Conservation (phyloP, 2,329 filamentous ascomycete species). For the Pseudocercospora ulei region DNA sequence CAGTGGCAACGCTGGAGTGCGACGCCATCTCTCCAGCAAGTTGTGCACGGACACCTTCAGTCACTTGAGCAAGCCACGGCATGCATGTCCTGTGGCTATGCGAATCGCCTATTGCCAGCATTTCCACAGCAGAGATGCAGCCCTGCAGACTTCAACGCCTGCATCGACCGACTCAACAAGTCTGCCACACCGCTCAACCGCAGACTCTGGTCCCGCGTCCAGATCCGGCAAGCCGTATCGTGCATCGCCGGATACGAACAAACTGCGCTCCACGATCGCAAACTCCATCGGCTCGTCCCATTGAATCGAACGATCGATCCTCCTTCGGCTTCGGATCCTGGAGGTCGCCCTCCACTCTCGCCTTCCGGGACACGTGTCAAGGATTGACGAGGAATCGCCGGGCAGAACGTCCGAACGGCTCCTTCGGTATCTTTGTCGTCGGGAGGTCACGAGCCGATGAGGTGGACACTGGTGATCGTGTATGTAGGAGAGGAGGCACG, state of each 20-base stretch:
- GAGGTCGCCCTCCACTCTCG: too few relatives aligned
- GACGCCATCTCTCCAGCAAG: conserved; percentile 29
- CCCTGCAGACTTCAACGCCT: conserved; percentile 37
- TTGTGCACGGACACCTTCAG: conserved; percentile 28
- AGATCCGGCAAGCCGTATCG: conserved; percentile 25
- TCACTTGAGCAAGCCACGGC: conserved; percentile 26
- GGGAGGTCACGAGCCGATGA: not conserved
- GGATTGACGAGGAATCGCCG: too few relatives aligned
- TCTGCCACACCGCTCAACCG: conserved; percentile 33
- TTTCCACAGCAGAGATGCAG: conserved; percentile 45
- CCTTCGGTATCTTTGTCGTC: conserved; percentile 26
- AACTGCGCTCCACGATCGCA: not conserved
- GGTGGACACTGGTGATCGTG: not conserved
- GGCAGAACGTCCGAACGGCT: too few relatives aligned
- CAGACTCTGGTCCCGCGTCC: conserved; percentile 26
- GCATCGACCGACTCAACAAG: conserved; percentile 31
- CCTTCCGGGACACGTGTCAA: too few relatives aligned
- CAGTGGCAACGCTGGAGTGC: conserved; percentile 36
- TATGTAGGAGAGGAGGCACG: not conserved
- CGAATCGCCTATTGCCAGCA: conserved; percentile 38
- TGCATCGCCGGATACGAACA: not conserved
- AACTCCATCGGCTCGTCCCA: conserved; percentile 4
- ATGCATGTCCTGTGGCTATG: conserved; percentile 37
- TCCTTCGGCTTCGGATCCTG: too few relatives aligned
- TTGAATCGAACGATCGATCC: too few relatives aligned